phyloP scores from a whole-genome alignment of 202 grass and related monocot species.

The Bolboschoenoplectus hybrid region DNA sequence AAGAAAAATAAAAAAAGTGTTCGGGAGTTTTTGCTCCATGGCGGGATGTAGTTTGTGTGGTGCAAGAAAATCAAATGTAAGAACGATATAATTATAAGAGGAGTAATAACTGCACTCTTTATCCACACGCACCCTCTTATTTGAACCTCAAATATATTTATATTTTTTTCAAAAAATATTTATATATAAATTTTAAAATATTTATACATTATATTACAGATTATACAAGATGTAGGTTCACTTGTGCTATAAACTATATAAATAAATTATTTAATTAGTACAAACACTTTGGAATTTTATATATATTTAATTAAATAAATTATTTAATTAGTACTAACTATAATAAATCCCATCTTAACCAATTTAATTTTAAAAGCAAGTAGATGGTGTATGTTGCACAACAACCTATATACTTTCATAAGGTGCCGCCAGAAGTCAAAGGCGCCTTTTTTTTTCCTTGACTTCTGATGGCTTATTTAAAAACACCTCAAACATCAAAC shows the following conservation, averaged over 20 bases:
- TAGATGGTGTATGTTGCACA: background rate
- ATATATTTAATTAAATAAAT: too few relatives aligned
- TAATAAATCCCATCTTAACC: background rate
- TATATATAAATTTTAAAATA: too few relatives aligned
- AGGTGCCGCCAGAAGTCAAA: background rate
- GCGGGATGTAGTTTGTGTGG: background rate
- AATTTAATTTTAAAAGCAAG: background rate
- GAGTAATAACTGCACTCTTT: too few relatives aligned
- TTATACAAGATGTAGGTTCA: too few relatives aligned
- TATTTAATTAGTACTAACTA: background rate
- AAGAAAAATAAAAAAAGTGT: background rate
- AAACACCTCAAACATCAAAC: background rate
- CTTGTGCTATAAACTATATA: too few relatives aligned
- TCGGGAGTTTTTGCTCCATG: background rate
- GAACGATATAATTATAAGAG: too few relatives aligned
- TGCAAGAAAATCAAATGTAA: background rate
- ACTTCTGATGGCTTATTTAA: background rate
- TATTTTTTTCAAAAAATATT: too few relatives aligned
- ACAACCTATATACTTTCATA: background rate
- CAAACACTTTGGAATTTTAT: background rate
- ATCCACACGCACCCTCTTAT: too few relatives aligned
- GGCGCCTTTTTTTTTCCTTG: background rate
- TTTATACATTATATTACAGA: too few relatives aligned
- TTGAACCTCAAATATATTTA: too few relatives aligned
- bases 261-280: too few relatives aligned